phyloP scores from a whole-genome alignment of 2,329 filamentous ascomycete species.

The Colletotrichum aenigma region DNA sequence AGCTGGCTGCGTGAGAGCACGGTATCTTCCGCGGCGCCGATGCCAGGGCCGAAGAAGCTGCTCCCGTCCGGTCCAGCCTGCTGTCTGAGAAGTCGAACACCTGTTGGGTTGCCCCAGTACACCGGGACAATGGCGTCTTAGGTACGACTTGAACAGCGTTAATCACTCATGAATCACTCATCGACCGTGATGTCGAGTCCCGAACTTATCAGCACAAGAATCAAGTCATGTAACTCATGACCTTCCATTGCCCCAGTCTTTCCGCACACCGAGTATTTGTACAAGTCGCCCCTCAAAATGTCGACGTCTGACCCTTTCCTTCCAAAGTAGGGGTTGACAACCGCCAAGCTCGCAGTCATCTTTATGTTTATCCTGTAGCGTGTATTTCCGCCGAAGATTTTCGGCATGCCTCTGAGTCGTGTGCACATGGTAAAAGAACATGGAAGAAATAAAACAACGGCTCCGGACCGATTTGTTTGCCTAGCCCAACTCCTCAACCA shows the following conservation, averaged over 20 bases:
- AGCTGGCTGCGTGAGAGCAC: background rate
- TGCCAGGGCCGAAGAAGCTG: background rate
- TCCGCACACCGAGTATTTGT: background rate
- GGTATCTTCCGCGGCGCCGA: background rate
- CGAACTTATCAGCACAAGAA: background rate
- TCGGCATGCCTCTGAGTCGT: background rate
- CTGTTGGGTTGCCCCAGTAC: background rate
- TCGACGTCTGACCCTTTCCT: background rate
- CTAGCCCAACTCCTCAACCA: conserved; percentile 35
- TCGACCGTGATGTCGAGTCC: background rate
- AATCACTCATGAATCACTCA: background rate
- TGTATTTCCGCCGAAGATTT: background rate
- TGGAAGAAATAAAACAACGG: background rate
- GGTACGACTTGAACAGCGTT: background rate
- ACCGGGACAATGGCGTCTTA: background rate
- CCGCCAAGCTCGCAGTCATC: background rate
- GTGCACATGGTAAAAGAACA: background rate
- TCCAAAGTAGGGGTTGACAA: background rate
- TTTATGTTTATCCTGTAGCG: background rate
- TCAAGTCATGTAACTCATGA: background rate
- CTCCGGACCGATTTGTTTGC: background rate
- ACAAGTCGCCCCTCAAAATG: background rate
- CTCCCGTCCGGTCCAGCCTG: background rate
- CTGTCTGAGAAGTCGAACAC: background rate
- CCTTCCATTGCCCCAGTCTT: background rate